These are phyloP conservation scores for Mycena latifolia DNA, from an alignment of 768 basidiomycete species.

Conservation along the genomic window DNA sequence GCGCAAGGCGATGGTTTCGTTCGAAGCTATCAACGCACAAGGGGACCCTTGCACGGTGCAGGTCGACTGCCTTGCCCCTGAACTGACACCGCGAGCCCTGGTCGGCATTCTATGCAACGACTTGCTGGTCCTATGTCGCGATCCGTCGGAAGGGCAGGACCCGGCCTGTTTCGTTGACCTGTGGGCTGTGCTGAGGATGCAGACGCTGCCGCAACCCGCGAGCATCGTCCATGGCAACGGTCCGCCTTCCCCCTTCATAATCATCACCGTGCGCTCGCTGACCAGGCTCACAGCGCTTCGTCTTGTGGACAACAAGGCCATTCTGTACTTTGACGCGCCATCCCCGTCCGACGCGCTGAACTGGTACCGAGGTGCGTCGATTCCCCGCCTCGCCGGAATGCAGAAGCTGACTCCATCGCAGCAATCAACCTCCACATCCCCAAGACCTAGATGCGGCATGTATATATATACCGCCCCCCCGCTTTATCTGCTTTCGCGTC, in stretches of 20 bases:
- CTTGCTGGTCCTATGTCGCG: constrained; percentile 90
- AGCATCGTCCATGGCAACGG: constrained; percentile 92
- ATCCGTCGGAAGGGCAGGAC: constrained; percentile 86
- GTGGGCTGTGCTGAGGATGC: constrained; percentile 98
- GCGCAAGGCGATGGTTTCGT: constrained; percentile 83
- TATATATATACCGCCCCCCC: constrained; percentile 12
- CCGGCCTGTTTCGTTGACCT: constrained; percentile 83
- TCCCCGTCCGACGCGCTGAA: constrained; percentile 88
- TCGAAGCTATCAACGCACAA: constrained; percentile 83
- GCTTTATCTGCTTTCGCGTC: constrained; percentile 25
- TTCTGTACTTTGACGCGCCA: constrained; percentile 89
- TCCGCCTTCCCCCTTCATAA: constrained; percentile 46
- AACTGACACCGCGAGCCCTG: constrained; percentile 82
- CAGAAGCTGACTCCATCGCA: constrained; percentile 44
- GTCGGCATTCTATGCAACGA: constrained; percentile 94
- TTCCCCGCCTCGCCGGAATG: neutral
- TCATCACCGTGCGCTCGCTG: constrained; percentile 11
- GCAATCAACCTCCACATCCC: constrained; percentile 93
- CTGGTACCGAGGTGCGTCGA: constrained; percentile 85
- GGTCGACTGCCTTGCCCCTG: constrained; percentile 91
- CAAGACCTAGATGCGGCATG: constrained; percentile 67
- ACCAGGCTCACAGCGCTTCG: constrained; percentile 69
- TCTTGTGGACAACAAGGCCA: constrained; percentile 92
- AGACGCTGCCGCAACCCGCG: constrained; percentile 90
- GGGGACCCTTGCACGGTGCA: constrained; percentile 87